Percentiles rank a stretch among this genome's conserved stretches.
Conservation (phyloP, 2,329 filamentous ascomycete genomes). For the Trichophyton equinum region DNA sequence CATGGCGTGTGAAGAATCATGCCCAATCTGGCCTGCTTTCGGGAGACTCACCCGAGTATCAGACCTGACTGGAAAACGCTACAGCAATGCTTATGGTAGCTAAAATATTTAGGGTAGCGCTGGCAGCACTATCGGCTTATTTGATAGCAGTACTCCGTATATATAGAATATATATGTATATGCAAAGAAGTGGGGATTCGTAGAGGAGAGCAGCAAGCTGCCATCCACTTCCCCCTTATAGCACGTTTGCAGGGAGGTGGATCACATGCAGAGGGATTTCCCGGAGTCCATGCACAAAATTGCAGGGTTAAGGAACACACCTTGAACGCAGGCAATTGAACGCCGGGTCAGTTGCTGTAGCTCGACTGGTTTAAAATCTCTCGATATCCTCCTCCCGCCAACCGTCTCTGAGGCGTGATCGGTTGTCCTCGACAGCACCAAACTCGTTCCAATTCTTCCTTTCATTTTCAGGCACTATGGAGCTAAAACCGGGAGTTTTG, state of each 20-base stretch:
- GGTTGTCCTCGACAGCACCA: not conserved
- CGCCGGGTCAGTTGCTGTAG: not conserved
- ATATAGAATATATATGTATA: not conserved
- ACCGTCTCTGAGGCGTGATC: not conserved
- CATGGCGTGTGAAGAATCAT: not conserved
- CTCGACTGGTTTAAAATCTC: not conserved
- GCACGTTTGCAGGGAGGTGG: not conserved
- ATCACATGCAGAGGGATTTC: not conserved
- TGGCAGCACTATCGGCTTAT: not conserved
- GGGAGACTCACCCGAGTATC: not conserved
- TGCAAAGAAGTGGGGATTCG: not conserved
- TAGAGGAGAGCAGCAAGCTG: not conserved
- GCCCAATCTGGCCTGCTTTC: not conserved
- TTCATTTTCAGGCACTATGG: not conserved
- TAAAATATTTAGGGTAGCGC: too few species aligned
- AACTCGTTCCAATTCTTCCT: not conserved
- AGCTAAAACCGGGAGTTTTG: not conserved
- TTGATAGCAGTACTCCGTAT: not conserved
- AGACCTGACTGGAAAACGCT: not conserved
- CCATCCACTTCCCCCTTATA: not conserved
- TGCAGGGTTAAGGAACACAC: not conserved
- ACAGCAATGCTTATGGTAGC: not conserved
- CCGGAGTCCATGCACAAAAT: not conserved
- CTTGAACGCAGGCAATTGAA: not conserved
- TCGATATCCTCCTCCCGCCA: not conserved